Evolutionary conservation across 495 filamentous ascomycete species (phyloP).

Genomic region (Rusavskia elegans): DNA sequence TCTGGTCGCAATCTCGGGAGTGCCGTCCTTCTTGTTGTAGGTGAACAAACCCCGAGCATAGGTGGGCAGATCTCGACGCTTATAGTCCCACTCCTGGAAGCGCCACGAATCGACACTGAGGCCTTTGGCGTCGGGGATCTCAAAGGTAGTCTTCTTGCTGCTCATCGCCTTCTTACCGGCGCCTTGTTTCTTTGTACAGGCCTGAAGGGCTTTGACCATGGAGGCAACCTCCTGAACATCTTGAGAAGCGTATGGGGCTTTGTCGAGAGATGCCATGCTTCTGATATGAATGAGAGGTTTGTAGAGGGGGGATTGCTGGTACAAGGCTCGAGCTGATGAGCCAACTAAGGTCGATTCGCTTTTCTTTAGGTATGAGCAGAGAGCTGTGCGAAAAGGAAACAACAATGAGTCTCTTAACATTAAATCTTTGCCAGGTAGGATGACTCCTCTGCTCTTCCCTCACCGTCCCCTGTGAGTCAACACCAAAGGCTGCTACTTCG

Average conservation of each 20-base stretch:
- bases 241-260: constrained; percentile 43
- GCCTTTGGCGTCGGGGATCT: constrained; percentile 38
- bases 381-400: neutral
- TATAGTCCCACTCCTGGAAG: constrained; percentile 90
- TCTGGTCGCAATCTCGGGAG: constrained; percentile 58
- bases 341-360: neutral
- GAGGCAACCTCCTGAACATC: constrained; percentile 42
- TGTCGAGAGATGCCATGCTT: constrained; percentile 15
- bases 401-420: neutral
- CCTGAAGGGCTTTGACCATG: constrained; percentile 41
- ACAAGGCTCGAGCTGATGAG: neutral
- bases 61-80: constrained; percentile 63
- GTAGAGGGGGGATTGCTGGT: neutral
- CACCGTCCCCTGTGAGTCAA: neutral
- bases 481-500: neutral
- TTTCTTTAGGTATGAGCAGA: neutral
- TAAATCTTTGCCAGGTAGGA: neutral
- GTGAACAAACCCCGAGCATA: constrained; percentile 93
- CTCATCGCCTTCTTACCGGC: constrained; percentile 37
- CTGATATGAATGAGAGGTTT: neutral
- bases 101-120: constrained; percentile 78
- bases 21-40: constrained; percentile 39
- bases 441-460: neutral
- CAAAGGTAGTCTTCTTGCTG: constrained; percentile 61
- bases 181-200: constrained; percentile 28